phyloP scores from a whole-genome alignment of 306 rosid species.

The Malus sieversii region DNA sequence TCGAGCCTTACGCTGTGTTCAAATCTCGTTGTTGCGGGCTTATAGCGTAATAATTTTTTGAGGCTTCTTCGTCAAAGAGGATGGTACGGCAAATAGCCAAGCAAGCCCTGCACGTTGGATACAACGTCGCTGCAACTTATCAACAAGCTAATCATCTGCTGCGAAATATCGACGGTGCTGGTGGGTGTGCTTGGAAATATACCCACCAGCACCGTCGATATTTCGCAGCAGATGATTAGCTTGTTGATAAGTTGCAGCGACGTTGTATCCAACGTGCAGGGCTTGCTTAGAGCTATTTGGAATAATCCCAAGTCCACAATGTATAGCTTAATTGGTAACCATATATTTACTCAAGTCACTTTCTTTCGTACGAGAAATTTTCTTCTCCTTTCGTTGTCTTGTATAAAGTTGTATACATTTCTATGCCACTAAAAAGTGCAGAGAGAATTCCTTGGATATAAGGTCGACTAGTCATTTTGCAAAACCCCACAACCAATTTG shows the following conservation, averaged over 20 bases:
- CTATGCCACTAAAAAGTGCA: neutral
- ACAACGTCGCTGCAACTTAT: constrained; percentile 86
- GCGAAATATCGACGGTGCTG: constrained; percentile 64
- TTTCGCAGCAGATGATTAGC: too few relatives aligned
- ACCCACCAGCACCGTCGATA: too few relatives aligned
- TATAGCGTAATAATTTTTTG: neutral
- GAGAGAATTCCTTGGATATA: neutral
- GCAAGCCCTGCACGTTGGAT: constrained; percentile 50
- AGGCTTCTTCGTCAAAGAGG: constrained; percentile 24
- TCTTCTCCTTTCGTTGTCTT: neutral
- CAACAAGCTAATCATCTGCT: constrained; percentile 81
- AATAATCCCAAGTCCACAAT: too few relatives aligned
- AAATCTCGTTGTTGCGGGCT: neutral
- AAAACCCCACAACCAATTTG: too few relatives aligned
- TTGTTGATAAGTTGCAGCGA: too few relatives aligned
- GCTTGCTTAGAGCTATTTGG: too few relatives aligned
- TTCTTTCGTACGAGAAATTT: neutral
- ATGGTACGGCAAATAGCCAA: constrained; percentile 90
- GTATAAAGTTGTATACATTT: neutral
- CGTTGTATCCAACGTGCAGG: too few relatives aligned
- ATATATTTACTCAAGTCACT: too few relatives aligned
- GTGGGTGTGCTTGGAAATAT: constrained; percentile 18
- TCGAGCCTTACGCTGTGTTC: neutral
- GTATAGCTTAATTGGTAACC: too few relatives aligned
- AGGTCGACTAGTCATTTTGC: too few relatives aligned